These are phyloP conservation scores for Crataegus laevigata DNA, from an alignment of 306 rosid species.

Conservation along the genomic window DNA sequence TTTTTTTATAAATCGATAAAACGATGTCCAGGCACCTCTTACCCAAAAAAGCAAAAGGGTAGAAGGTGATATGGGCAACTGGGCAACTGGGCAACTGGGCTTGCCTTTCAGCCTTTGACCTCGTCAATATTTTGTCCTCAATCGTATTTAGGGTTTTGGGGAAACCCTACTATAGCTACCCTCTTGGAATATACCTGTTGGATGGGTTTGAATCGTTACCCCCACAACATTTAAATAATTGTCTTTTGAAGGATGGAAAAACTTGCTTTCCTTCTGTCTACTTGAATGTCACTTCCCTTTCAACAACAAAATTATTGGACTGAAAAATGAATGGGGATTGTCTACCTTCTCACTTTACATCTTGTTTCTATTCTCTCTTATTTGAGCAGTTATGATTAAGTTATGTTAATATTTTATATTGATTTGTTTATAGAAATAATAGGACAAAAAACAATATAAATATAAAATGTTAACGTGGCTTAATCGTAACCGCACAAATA, in stretches of 20 bases:
- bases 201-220: not conserved
- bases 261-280: not conserved
- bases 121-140: not conserved
- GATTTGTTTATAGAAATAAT: no score
- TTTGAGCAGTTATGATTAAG: no score
- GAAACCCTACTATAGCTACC: not conserved
- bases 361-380: no score
- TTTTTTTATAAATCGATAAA: not conserved
- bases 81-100: not conserved
- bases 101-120: not conserved
- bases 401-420: no score
- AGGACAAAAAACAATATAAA: no score
- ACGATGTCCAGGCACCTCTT: not conserved
- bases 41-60: not conserved
- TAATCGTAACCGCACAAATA: no score
- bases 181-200: not conserved
- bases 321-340: no score
- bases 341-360: no score
- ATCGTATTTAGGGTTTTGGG: not conserved
- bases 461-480: no score
- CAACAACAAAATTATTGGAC: not conserved
- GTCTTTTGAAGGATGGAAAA: not conserved
- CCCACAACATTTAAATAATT: conserved; percentile 1
- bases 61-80: not conserved
- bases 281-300: not conserved